A percentile compares a stretch with the other conserved stretches of the same genome.
phyloP scores from a whole-genome alignment of 495 filamentous ascomycete genomes.

The Aspergillus olivimuriae region DNA sequence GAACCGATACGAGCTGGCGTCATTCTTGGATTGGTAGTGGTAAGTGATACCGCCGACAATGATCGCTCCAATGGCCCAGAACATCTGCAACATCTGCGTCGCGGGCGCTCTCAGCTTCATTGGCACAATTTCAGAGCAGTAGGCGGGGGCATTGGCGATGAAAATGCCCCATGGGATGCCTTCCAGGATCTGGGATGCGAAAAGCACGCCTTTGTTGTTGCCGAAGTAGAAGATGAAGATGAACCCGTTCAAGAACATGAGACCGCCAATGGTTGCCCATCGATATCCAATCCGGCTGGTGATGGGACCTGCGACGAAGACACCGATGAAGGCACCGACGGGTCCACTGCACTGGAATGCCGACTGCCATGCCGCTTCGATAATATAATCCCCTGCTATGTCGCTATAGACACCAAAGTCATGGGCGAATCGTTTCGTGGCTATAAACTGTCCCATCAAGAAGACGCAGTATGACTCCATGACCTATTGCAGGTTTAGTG shows the following conservation, averaged over 20 bases:
- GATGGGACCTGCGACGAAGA: conserved; percentile 59
- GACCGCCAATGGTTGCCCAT: conserved; percentile 56
- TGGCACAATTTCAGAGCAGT: conserved; percentile 65
- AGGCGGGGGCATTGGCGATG: conserved; percentile 65
- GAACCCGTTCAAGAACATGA: conserved; percentile 53
- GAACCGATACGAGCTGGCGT: conserved; percentile 37
- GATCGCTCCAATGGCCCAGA: conserved; percentile 65
- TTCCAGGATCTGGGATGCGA: conserved; percentile 40
- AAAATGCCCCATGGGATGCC: conserved; percentile 73
- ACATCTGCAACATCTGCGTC: conserved; percentile 67
- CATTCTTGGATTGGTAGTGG: conserved; percentile 38
- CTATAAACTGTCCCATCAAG: conserved; percentile 39
- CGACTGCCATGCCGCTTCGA: conserved; percentile 25
- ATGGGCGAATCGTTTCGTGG: conserved; percentile 27
- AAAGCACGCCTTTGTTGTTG: conserved; percentile 7
- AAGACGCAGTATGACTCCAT: conserved; percentile 41
- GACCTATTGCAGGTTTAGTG: conserved; percentile 28
- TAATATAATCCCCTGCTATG: conserved; percentile 21
- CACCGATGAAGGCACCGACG: conserved; percentile 59
- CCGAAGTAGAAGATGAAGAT: conserved; percentile 65
- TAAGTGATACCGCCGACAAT: conserved; percentile 63
- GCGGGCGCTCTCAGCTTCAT: conserved; percentile 56
- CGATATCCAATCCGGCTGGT: conserved; percentile 61
- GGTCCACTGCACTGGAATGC: conserved; percentile 39
- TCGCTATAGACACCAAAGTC: conserved; percentile 29